These are phyloP conservation scores for Backusella mclennaniae DNA, from an alignment of 192 early-diverging fungal species.

Conservation along the genomic window DNA sequence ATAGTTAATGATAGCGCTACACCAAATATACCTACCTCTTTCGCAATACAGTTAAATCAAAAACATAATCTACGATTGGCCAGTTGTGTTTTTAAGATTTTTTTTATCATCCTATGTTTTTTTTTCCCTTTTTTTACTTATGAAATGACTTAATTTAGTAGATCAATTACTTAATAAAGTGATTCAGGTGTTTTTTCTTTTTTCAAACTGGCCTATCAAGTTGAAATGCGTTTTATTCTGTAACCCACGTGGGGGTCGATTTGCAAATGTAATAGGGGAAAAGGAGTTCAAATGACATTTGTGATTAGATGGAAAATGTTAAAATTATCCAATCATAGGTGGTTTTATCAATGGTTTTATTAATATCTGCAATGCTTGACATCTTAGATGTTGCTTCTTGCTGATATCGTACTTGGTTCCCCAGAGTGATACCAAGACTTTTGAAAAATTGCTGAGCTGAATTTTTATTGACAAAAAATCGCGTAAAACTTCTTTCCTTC, in stretches of 20 bases:
- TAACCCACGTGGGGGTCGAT: neutral
- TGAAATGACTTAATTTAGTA: neutral
- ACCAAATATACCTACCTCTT: neutral
- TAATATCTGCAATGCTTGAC: neutral
- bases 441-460: neutral
- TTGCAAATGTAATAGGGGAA: neutral
- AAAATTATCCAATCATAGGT: neutral
- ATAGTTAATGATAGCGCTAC: neutral
- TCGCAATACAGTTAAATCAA: neutral
- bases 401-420: neutral
- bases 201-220: neutral
- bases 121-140: neutral
- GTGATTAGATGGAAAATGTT: neutral
- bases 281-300: neutral
- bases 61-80: neutral
- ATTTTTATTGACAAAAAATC: neutral
- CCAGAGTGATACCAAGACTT: neutral
- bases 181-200: neutral
- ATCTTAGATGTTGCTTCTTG: neutral
- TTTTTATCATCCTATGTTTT: neutral
- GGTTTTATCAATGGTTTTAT: neutral
- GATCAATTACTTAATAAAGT: neutral
- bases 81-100: neutral
- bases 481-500: neutral
- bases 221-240: neutral